Evolutionary conservation across 2,329 filamentous ascomycete genomes (phyloP).

Genomic region (Elsinoe ampelina): DNA sequence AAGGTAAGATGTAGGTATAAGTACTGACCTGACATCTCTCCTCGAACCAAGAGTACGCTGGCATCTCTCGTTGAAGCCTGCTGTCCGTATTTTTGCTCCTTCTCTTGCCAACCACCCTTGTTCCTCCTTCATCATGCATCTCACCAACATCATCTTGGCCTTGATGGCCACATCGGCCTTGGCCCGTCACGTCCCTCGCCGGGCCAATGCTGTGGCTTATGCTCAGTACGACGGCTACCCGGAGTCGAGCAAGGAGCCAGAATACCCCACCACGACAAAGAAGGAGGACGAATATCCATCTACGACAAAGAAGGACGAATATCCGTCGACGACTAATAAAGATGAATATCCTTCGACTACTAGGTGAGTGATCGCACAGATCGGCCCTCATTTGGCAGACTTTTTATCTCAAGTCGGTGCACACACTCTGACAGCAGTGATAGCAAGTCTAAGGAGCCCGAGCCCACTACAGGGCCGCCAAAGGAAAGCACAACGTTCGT

Average conservation of each 20-base stretch:
- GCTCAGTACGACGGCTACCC: background rate
- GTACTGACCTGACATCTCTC: background rate
- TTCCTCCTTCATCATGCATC: background rate
- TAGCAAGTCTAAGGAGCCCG: background rate
- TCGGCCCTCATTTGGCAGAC: background rate
- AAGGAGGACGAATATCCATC: background rate
- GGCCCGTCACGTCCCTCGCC: background rate
- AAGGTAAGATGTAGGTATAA: background rate
- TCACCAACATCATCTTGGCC: background rate
- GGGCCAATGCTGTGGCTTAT: background rate
- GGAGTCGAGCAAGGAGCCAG: background rate
- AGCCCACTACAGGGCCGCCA: background rate
- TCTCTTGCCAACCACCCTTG: background rate
- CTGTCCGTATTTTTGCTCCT: background rate
- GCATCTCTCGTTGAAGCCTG: conserved; percentile 5
- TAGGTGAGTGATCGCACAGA: background rate
- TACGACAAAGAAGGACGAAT: background rate
- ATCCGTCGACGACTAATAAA: too few species aligned
- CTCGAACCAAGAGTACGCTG: background rate
- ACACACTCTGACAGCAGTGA: too few species aligned
- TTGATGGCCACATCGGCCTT: background rate
- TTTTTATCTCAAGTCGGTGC: background rate
- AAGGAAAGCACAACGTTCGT: background rate
- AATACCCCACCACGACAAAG: background rate
- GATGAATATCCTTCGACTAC: background rate